Evolutionary conservation across 345 rosid species (phyloP).

Genomic region (Camelina laxa): DNA sequence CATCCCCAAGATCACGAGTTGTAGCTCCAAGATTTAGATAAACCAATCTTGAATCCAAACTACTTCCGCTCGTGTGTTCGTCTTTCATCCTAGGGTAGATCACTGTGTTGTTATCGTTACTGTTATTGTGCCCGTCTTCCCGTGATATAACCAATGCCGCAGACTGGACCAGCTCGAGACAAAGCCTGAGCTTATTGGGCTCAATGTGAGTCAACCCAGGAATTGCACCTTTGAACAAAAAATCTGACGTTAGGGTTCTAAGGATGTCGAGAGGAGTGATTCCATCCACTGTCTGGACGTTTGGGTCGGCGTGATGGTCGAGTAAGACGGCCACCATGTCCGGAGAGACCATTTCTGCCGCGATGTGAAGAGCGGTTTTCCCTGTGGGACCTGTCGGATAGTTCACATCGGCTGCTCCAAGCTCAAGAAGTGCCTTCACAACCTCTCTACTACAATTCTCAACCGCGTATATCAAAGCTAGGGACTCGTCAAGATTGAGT

Average conservation of each 20-base stretch:
- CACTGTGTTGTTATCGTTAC: constrained; percentile 49
- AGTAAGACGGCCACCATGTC: constrained; percentile 98
- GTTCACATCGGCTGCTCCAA: constrained; percentile 97
- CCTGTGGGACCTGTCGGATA: constrained; percentile 84
- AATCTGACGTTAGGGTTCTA: constrained; percentile 94
- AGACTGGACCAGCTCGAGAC: constrained; percentile 97
- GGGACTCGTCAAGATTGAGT: constrained; percentile 84
- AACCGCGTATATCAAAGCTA: constrained; percentile 90
- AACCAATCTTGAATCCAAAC: constrained; percentile 82
- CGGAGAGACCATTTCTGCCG: constrained; percentile 98
- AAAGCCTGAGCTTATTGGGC: constrained; percentile 94
- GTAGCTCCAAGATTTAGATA: constrained; percentile 88
- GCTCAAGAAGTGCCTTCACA: constrained; percentile 93
- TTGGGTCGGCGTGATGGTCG: constrained; percentile 98
- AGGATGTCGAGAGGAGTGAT: constrained; percentile 89
- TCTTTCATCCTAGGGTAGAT: constrained; percentile 73
- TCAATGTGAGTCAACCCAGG: constrained; percentile 93
- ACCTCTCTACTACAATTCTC: constrained; percentile 98
- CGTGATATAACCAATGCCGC: constrained; percentile 95
- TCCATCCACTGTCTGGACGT: constrained; percentile 87
- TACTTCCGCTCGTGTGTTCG: constrained; percentile 60
- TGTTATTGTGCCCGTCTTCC: constrained; percentile 76
- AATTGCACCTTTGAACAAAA: constrained; percentile 96
- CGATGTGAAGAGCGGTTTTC: constrained; percentile 91
- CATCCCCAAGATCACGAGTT: constrained; percentile 56